A percentile compares a stretch with the other conserved stretches of the same genome.
phyloP scores from a whole-genome alignment of 1,284 basidiomycete species.

The Rhizopogon parksii region DNA sequence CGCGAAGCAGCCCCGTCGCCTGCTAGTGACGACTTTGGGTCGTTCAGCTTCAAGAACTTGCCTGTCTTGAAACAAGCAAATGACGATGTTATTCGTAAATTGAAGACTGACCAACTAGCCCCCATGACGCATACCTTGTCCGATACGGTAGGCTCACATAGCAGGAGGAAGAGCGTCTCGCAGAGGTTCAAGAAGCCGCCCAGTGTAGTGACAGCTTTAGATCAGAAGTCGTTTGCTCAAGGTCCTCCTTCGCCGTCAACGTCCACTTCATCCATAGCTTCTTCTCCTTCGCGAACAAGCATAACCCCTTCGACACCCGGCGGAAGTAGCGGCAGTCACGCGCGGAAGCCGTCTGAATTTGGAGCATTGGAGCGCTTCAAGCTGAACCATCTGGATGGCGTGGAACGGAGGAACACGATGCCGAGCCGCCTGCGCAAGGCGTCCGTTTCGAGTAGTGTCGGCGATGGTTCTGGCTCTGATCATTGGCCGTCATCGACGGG shows the following conservation, averaged over 20 bases:
- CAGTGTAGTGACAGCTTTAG: conserved; percentile 63
- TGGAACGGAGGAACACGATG: conserved; percentile 78
- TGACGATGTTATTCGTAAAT: conserved; percentile 95
- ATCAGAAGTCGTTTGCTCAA: conserved; percentile 51
- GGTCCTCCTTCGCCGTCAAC: conserved; percentile 86
- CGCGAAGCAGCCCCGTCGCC: conserved; percentile 44
- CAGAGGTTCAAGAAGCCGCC: conserved; percentile 72
- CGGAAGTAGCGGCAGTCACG: conserved; percentile 48
- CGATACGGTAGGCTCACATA: conserved; percentile 51
- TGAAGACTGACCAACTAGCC: conserved; percentile 76
- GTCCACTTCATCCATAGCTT: conserved; percentile 88
- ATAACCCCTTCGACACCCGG: conserved; percentile 67
- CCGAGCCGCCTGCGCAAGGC: conserved; percentile 84
- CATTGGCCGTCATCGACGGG: conserved; percentile 60
- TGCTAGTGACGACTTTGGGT: conserved; percentile 86
- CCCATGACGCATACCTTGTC: conserved; percentile 68
- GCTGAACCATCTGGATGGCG: conserved; percentile 66
- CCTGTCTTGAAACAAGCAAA: conserved; percentile 97
- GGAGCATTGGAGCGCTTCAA: conserved; percentile 84
- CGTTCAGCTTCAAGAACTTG: conserved; percentile 97
- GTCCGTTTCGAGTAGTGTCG: conserved; percentile 69
- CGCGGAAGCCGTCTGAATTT: conserved; percentile 78
- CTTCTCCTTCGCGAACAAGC: conserved; percentile 78
- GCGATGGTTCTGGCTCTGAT: conserved; percentile 71
- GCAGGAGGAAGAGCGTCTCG: conserved; percentile 67